These are phyloP conservation scores for Leccinum subtestaceum DNA, from an alignment of 768 basidiomycete species.

Conservation along the genomic window DNA sequence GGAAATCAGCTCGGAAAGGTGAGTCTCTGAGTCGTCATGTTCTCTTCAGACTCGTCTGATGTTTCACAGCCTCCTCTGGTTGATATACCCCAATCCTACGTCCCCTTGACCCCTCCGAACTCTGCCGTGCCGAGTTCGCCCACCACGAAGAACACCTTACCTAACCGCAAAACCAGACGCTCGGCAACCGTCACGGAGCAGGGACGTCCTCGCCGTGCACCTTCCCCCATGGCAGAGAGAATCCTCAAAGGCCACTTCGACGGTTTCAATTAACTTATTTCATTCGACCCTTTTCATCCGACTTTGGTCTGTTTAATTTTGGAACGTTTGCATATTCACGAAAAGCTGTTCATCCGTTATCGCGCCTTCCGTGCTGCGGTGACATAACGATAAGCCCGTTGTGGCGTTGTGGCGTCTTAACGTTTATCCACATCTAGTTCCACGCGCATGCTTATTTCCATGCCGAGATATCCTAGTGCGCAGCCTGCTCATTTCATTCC, in stretches of 20 bases:
- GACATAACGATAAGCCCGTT: background rate
- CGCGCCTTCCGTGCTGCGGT: background rate
- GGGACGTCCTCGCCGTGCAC: slow-evolving; percentile 59
- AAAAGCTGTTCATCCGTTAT: slow-evolving; percentile 8
- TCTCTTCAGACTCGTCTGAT: background rate
- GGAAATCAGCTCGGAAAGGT: slow-evolving; percentile 60
- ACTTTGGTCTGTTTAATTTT: background rate
- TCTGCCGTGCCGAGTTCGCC: slow-evolving; percentile 39
- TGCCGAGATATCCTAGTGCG: slow-evolving; percentile 24
- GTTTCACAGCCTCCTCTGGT: slow-evolving; percentile 4
- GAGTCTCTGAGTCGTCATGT: slow-evolving; percentile 20
- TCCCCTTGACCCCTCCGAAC: slow-evolving; percentile 51
- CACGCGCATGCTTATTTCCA: slow-evolving; percentile 4
- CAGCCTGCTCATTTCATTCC: slow-evolving; percentile 13
- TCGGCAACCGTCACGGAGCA: slow-evolving; percentile 55
- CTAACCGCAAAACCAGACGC: slow-evolving; percentile 43
- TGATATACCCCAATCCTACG: slow-evolving; percentile 26
- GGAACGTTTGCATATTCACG: background rate
- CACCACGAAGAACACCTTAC: slow-evolving; percentile 14
- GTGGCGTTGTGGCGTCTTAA: slow-evolving; percentile 11
- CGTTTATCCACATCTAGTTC: slow-evolving; percentile 3
- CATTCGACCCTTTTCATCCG: slow-evolving; percentile 1
- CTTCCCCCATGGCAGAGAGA: slow-evolving; percentile 88
- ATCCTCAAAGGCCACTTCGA: slow-evolving; percentile 91
- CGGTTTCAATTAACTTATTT: slow-evolving; percentile 65